Percentiles rank a stretch among this genome's conserved stretches.
phyloP scores from a whole-genome alignment of 305 asterid species.

The Fraxinus baroniana region DNA sequence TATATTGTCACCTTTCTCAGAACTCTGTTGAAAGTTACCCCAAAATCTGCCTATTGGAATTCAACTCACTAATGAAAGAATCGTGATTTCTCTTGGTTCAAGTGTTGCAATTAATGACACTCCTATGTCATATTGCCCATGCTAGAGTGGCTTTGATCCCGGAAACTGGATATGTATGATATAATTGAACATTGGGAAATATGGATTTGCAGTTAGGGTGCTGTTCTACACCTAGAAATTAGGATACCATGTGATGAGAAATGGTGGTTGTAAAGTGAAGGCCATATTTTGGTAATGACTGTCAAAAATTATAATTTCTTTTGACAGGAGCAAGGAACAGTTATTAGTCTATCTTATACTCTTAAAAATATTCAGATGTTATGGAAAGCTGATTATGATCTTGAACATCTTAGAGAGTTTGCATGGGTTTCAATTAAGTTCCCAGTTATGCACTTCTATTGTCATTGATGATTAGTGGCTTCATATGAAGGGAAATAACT shows the following conservation, averaged over 20 bases:
- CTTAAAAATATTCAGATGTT: background rate
- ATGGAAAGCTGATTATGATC: background rate
- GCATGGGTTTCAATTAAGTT: background rate
- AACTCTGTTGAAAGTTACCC: too few relatives aligned
- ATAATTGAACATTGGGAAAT: conserved; percentile 6
- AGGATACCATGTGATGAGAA: background rate
- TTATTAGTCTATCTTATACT: background rate
- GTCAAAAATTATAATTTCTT: background rate
- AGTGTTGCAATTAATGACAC: too few relatives aligned
- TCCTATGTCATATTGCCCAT: background rate
- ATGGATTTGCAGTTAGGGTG: background rate
- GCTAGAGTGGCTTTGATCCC: background rate
- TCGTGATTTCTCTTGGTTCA: too few relatives aligned
- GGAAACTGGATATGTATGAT: background rate
- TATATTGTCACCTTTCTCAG: too few relatives aligned
- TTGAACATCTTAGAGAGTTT: background rate
- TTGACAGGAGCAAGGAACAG: background rate
- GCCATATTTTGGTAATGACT: background rate
- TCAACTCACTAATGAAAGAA: too few relatives aligned
- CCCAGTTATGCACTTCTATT: background rate
- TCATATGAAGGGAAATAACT: background rate
- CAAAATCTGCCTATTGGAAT: too few relatives aligned
- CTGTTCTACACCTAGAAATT: background rate
- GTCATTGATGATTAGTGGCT: background rate
- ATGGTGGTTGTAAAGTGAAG: background rate